These are phyloP conservation scores for Sporothrix euskadiensis DNA, from an alignment of 2,329 filamentous ascomycete species.

Conservation along the genomic window DNA sequence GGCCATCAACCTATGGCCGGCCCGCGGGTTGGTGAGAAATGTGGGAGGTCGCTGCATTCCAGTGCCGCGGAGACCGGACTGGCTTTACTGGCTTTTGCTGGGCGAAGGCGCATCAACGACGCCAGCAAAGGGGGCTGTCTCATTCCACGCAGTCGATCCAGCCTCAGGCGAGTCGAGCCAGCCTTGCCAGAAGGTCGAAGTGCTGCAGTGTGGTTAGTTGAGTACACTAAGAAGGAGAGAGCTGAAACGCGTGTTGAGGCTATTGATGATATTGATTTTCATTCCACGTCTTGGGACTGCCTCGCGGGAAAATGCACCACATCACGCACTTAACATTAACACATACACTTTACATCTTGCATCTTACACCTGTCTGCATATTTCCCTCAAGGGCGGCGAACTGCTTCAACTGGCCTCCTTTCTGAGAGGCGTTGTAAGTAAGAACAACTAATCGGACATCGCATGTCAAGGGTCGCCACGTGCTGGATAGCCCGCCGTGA, in stretches of 20 bases:
- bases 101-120: background rate
- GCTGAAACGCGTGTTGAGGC: conserved; percentile 19
- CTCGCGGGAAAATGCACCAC: conserved; percentile 8
- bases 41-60: conserved; percentile 18
- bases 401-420: conserved; percentile 4
- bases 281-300: conserved; percentile 16
- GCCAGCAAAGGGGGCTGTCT: background rate
- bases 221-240: background rate
- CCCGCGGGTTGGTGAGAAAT: conserved; percentile 11
- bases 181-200: background rate
- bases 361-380: background rate
- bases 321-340: background rate
- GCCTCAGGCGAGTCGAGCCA: background rate
- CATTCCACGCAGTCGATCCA: conserved; percentile 11
- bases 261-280: conserved; percentile 1
- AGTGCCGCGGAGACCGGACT: background rate
- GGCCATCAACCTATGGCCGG: background rate
- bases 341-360: background rate
- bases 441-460: background rate
- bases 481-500: background rate
- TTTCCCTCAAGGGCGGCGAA: background rate
- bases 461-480: background rate
- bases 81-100: background rate
- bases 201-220: background rate
- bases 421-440: background rate